Evolutionary conservation across 2,329 filamentous ascomycete species (phyloP).

Genomic region (Nannizziopsis barbatae): DNA sequence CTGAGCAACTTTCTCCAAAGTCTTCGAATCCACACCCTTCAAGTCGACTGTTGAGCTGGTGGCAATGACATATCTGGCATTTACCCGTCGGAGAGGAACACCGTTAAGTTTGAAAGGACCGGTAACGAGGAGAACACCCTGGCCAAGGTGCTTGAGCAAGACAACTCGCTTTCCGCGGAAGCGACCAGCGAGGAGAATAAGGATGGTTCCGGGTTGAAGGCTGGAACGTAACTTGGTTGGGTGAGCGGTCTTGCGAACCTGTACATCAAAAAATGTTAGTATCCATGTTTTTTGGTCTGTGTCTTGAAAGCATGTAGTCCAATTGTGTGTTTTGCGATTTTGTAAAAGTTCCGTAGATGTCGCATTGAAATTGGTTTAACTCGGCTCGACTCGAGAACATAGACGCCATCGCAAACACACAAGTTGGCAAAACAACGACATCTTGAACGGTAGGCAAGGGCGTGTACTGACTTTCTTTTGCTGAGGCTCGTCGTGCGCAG

Average conservation of each 20-base stretch:
- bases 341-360: background rate
- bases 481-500: slow-evolving; percentile 78
- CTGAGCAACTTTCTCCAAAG: slow-evolving; percentile 73
- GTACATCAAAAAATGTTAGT: slow-evolving; percentile 18
- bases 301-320: background rate
- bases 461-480: slow-evolving; percentile 78
- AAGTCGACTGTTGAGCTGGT: slow-evolving; percentile 47
- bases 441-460: slow-evolving; percentile 15
- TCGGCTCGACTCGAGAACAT: background rate
- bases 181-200: slow-evolving; percentile 97
- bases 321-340: background rate
- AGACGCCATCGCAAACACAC: background rate
- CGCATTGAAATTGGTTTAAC: background rate
- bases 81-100: slow-evolving; percentile 76
- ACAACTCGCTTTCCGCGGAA: slow-evolving; percentile 99
- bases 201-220: slow-evolving; percentile 86
- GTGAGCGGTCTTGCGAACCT: slow-evolving; percentile 92
- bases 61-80: slow-evolving; percentile 42
- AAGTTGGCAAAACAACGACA: slow-evolving; percentile 2
- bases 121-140: slow-evolving; percentile 97
- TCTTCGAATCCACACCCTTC: slow-evolving; percentile 61
- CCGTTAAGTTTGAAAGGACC: slow-evolving; percentile 99
- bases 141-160: slow-evolving; percentile 92
- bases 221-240: slow-evolving; percentile 76
- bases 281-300: background rate